Evolutionary conservation across 305 asterid species (phyloP).

Genomic region (Rubia tinctorum): DNA sequence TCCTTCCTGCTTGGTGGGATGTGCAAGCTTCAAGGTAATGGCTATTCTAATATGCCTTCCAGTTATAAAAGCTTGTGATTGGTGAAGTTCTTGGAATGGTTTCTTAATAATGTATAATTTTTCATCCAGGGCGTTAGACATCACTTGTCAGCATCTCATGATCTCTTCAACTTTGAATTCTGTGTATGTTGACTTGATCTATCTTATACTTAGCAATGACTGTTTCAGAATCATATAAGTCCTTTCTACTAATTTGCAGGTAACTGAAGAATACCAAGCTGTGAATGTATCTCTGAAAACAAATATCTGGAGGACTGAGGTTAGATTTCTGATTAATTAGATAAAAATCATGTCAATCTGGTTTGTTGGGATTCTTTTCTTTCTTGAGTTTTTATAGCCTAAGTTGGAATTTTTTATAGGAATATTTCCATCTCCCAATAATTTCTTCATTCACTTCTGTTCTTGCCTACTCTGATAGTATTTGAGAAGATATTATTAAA

Average conservation of each 20-base stretch:
- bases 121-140: constrained; percentile 78
- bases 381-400: neutral
- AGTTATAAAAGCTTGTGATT: constrained; percentile 8
- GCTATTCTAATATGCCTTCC: constrained; percentile 4
- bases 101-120: constrained; percentile 17
- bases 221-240: constrained; percentile 16
- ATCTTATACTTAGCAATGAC: constrained; percentile 14
- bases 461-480: no score
- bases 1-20: constrained; percentile 97
- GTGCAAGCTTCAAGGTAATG: constrained; percentile 94
- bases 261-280: constrained; percentile 91
- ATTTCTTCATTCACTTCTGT: no score
- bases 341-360: neutral
- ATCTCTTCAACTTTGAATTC: constrained; percentile 94
- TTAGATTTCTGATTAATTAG: constrained; percentile 24
- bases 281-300: constrained; percentile 90
- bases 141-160: constrained; percentile 79
- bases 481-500: no score
- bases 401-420: no score
- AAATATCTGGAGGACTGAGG: constrained; percentile 91
- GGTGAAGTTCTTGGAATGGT: constrained; percentile 23
- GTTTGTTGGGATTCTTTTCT: neutral
- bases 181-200: constrained; percentile 72
- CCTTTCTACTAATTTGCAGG: constrained; percentile 44
- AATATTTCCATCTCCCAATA: no score